Evolutionary conservation across 345 rosid species (phyloP).

Genomic region (Streptanthus diversifolius): DNA sequence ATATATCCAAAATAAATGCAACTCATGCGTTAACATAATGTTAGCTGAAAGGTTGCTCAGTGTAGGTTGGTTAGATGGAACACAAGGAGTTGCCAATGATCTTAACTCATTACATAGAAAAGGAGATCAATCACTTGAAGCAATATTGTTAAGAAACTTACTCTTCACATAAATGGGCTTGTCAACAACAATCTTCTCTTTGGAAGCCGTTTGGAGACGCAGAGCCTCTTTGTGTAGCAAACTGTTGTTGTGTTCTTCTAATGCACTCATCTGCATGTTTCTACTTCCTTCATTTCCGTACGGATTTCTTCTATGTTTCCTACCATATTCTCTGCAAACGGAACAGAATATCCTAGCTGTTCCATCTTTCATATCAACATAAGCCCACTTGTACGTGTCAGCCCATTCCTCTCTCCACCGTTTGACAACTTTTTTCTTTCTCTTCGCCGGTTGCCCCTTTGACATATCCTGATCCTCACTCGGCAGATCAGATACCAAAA

Average conservation of each 20-base stretch:
- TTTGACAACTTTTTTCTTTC: conserved; percentile 97
- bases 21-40: background rate
- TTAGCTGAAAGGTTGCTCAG: conserved; percentile 14
- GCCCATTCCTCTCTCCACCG: conserved; percentile 99
- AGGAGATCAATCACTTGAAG: background rate
- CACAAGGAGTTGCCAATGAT: conserved; percentile 7
- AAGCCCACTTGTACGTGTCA: conserved; percentile 99
- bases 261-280: conserved; percentile 99
- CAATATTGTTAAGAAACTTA: conserved; percentile 30
- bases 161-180: conserved; percentile 93
- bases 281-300: conserved; percentile 99
- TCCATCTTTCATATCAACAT: conserved; percentile 95
- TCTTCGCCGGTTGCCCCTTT: conserved; percentile 61
- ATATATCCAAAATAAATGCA: background rate
- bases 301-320: conserved; percentile 96
- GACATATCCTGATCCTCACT: conserved; percentile 68
- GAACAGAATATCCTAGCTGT: conserved; percentile 97
- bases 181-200: conserved; percentile 84
- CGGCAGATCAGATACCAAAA: conserved; percentile 61
- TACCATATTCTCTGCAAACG: conserved; percentile 92
- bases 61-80: conserved; percentile 12
- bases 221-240: conserved; percentile 99
- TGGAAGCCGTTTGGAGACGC: conserved; percentile 95
- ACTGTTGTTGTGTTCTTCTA: conserved; percentile 98
- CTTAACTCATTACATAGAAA: conserved; percentile 2